Evolutionary conservation across 2,329 filamentous ascomycete species (phyloP), one percentile per base, ranked within the genome.

Genomic region (Beauveria varroae): DNA sequence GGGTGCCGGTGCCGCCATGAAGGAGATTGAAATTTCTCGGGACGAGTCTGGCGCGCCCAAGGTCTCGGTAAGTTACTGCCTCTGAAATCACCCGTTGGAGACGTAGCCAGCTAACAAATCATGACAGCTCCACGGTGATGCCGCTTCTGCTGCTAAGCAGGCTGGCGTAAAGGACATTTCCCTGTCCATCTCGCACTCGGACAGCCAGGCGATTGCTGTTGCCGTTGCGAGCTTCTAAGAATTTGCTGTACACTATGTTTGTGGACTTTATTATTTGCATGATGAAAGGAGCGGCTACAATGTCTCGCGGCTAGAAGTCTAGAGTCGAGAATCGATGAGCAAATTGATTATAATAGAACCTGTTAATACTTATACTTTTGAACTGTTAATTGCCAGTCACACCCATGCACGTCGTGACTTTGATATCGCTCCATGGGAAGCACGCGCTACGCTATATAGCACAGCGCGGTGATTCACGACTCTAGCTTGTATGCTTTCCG

Each of bases 161-260:
- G 91, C 89, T 28, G 91, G 93, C 64, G 86, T 98, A 49, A 96
- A 93, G 81, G 86, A 87, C 60, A 88, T 98, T 66, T 93, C 83
- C 66, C 89, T 99, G 67, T 96, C 92, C 71, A 97, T 99, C 72
- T 97, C 93, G 68, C 96, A 99, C 77, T 95, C 90, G 44, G 93
- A 98, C 68, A 87, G 83, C 63, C 95, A 99, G 77, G 93, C 95
- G 64, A 93, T 98, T 70, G 93, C 95, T 51, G 90, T 99, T 69
- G 95, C 96, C 2, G 89, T 96, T 63, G 88, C 92, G 60, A 88
- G 86, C 61, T 89, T 95, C 71, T 92, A 84, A 73, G 63, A 56
- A 28, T 41, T 18, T 28, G 40, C 24, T 26, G 22, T 62, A 37
- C 34, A 49, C 37, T 59, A 62, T 60, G 54, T 62, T 26, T 20